Conservation (phyloP, 768 basidiomycete species). For the Rhodotorula babjevae region DNA sequence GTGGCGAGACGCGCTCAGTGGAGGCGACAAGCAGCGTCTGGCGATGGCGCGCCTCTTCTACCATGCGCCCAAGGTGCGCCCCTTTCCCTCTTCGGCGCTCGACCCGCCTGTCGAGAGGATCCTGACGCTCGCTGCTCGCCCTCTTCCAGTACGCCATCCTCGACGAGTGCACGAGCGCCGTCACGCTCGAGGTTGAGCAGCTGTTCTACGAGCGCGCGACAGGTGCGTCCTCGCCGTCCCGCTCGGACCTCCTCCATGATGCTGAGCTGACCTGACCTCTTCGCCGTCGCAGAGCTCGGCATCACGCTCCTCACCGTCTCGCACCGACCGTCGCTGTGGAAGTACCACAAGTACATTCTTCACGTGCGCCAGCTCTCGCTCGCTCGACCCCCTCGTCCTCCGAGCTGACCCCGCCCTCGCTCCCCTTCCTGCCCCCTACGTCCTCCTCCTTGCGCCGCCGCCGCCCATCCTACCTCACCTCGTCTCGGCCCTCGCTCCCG, state of each 20-base stretch:
- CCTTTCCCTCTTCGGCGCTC: too few species aligned
- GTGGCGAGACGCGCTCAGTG: slow-evolving; percentile 88
- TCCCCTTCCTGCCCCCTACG: neutral
- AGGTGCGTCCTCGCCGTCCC: slow-evolving; percentile 35
- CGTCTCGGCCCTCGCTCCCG: too few species aligned
- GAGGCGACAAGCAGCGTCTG: slow-evolving; percentile 93
- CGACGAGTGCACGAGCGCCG: slow-evolving; percentile 92
- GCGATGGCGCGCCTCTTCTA: slow-evolving; percentile 97
- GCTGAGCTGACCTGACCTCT: neutral
- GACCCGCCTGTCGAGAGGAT: too few species aligned
- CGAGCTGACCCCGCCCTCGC: too few species aligned
- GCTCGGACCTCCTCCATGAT: too few species aligned
- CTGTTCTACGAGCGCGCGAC: slow-evolving; percentile 92
- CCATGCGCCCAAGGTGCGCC: slow-evolving; percentile 75
- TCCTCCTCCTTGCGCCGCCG: too few species aligned
- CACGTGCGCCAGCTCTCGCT: slow-evolving; percentile 29
- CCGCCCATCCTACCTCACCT: too few species aligned
- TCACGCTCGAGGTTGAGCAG: slow-evolving; percentile 86
- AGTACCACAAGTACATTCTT: slow-evolving; percentile 49
- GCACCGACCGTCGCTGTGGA: slow-evolving; percentile 90
- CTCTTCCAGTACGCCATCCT: slow-evolving; percentile 76
- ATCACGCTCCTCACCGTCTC: slow-evolving; percentile 93
- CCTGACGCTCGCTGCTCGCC: too few species aligned
- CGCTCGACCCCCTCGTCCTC: neutral
- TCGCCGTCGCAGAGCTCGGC: slow-evolving; percentile 54